Evolutionary conservation across 2,329 filamentous ascomycete species (phyloP).

Genomic region (Emmonsia crescens): DNA sequence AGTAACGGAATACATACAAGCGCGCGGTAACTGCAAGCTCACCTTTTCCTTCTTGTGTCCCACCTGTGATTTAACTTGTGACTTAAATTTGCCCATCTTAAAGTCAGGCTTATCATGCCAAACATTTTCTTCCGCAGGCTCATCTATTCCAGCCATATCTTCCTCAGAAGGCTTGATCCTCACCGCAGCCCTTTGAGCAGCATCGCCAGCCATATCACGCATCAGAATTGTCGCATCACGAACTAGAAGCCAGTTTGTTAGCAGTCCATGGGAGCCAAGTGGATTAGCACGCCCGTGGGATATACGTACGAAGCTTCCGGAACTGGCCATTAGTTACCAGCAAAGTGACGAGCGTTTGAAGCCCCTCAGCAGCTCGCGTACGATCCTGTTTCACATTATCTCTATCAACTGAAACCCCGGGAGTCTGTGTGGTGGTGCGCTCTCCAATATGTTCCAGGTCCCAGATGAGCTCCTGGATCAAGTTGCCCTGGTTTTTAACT

Average conservation of each 20-base stretch:
- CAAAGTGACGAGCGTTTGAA: conserved; percentile 78
- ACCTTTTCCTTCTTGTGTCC: conserved; percentile 46
- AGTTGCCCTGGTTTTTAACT: conserved; percentile 88
- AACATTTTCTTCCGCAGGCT: conserved; percentile 77
- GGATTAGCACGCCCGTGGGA: neutral
- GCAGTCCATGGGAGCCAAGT: neutral
- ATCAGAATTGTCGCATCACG: conserved; percentile 70
- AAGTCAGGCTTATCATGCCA: conserved; percentile 85
- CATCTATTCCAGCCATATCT: conserved; percentile 63
- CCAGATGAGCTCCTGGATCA: conserved; percentile 96
- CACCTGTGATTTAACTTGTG: conserved; percentile 51
- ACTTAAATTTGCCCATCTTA: conserved; percentile 57
- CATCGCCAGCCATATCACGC: conserved; percentile 86
- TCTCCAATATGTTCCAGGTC: conserved; percentile 66
- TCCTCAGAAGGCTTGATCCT: conserved; percentile 70
- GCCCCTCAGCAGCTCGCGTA: conserved; percentile 68
- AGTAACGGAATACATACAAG: neutral
- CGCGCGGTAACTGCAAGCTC: conserved; percentile 22
- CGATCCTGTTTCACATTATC: conserved; percentile 71
- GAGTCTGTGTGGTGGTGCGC: conserved; percentile 48
- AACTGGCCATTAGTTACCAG: conserved; percentile 95
- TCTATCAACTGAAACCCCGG: conserved; percentile 61
- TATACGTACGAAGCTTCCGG: conserved; percentile 65
- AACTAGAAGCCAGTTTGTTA: conserved; percentile 38
- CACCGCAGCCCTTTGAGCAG: conserved; percentile 65